Conservation (phyloP, 2,329 filamentous ascomycete species). For the Aspergillus quadrilineatus region DNA sequence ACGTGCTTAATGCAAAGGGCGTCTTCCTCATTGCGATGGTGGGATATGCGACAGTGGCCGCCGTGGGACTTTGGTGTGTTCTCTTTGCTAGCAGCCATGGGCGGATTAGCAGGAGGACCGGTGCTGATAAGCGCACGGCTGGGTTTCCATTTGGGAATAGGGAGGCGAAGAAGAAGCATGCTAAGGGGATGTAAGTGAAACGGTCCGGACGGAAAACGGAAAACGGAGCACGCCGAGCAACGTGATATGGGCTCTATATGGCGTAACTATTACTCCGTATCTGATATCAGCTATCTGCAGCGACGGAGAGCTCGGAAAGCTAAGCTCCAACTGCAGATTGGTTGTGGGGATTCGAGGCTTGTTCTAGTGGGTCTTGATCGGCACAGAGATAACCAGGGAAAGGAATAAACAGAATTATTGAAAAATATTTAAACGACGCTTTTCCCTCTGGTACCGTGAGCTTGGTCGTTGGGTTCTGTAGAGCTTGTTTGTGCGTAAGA, state of each 20-base stretch:
- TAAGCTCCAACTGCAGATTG: neutral
- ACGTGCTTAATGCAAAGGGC: slow-evolving; percentile 55
- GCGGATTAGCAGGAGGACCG: slow-evolving; percentile 61
- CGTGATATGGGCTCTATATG: neutral
- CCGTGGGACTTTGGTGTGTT: slow-evolving; percentile 64
- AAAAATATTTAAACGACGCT: neutral
- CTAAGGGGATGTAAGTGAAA: slow-evolving; percentile 25
- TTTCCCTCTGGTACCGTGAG: neutral
- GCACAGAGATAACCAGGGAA: neutral
- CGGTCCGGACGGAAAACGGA: neutral
- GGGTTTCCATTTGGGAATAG: slow-evolving; percentile 66
- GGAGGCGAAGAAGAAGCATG: slow-evolving; percentile 55
- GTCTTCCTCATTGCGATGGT: slow-evolving; percentile 62
- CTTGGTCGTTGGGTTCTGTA: neutral
- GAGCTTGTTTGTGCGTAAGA: neutral
- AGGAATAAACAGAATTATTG: neutral
- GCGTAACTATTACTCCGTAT: neutral
- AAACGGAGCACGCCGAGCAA: neutral
- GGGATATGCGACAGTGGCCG: slow-evolving; percentile 58
- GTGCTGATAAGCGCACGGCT: slow-evolving; percentile 65
- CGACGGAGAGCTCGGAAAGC: neutral
- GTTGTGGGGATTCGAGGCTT: neutral
- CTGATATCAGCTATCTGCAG: neutral
- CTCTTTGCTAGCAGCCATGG: slow-evolving; percentile 59
- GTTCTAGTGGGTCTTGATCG: neutral